These are phyloP conservation scores for Aspergillus intermedius DNA, from an alignment of 2,329 filamentous ascomycete species.

Conservation along the genomic window DNA sequence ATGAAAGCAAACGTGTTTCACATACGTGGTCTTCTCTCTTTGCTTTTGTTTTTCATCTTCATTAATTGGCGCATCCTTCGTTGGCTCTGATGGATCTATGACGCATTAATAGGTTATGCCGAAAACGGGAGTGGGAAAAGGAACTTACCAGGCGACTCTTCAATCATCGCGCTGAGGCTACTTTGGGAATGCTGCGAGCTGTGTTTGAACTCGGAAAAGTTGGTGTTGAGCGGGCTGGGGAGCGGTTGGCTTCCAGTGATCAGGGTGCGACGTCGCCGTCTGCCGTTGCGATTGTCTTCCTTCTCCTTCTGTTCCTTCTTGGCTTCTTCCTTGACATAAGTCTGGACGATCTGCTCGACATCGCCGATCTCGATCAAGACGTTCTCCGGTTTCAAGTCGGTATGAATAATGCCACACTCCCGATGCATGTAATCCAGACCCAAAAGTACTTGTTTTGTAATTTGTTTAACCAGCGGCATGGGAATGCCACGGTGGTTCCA, in stretches of 20 bases:
- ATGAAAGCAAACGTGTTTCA: neutral
- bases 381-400: slow-evolving; percentile 94
- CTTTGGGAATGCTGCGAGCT: slow-evolving; percentile 59
- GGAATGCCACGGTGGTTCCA: slow-evolving; percentile 98
- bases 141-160: slow-evolving; percentile 59
- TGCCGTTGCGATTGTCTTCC: slow-evolving; percentile 85
- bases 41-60: slow-evolving; percentile 66
- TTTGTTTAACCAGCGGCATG: slow-evolving; percentile 94
- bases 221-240: slow-evolving; percentile 88
- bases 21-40: slow-evolving; percentile 90
- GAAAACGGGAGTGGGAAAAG: slow-evolving; percentile 18
- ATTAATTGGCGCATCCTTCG: slow-evolving; percentile 32
- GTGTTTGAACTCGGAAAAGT: slow-evolving; percentile 68
- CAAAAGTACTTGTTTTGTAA: slow-evolving; percentile 94
- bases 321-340: slow-evolving; percentile 70
- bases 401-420: slow-evolving; percentile 98
- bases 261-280: slow-evolving; percentile 80
- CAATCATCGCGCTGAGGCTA: slow-evolving; percentile 78
- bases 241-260: slow-evolving; percentile 96
- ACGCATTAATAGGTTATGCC: slow-evolving; percentile 2
- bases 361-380: slow-evolving; percentile 98
- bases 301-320: slow-evolving; percentile 72
- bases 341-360: slow-evolving; percentile 96
- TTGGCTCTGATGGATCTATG: too few species aligned
- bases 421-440: slow-evolving; percentile 94